A percentile compares a stretch with the other conserved stretches of the same genome.
These are phyloP conservation scores for Harringtonia aguacate DNA, from an alignment of 2,329 filamentous ascomycete species.

Conservation along the genomic window DNA sequence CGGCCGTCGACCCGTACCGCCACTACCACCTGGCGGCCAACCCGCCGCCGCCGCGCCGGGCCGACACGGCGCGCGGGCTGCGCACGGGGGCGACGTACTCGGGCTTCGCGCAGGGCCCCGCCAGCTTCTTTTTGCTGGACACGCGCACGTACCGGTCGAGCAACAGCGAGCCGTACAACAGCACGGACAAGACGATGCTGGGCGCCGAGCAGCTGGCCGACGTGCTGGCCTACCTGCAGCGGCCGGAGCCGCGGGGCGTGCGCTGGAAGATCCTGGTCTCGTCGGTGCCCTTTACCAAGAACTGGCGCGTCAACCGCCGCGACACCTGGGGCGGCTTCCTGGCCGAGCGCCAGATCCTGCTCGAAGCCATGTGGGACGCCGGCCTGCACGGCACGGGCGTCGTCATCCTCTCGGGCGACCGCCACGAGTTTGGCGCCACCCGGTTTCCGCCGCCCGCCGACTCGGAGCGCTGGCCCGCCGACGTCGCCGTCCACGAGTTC, in stretches of 20 bases:
- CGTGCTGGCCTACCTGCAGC: slow-evolving; percentile 64
- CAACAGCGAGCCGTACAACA: slow-evolving; percentile 47
- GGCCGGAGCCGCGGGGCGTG: slow-evolving; percentile 63
- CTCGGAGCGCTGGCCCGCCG: slow-evolving; percentile 48
- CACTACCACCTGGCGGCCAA: slow-evolving; percentile 81
- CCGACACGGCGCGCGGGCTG: slow-evolving; percentile 19
- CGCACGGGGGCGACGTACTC: slow-evolving; percentile 64
- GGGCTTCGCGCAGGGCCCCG: slow-evolving; percentile 79
- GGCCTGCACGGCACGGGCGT: slow-evolving; percentile 64
- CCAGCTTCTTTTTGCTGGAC: slow-evolving; percentile 90
- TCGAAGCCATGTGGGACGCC: slow-evolving; percentile 88
- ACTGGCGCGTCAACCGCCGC: slow-evolving; percentile 79
- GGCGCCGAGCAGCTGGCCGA: slow-evolving; percentile 69
- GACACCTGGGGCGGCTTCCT: slow-evolving; percentile 96
- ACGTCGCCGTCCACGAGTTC: slow-evolving; percentile 73
- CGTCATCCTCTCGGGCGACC: slow-evolving; percentile 76
- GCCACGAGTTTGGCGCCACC: slow-evolving; percentile 95
- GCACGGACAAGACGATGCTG: slow-evolving; percentile 73
- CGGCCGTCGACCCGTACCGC: slow-evolving; percentile 74
- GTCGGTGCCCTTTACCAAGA: slow-evolving; percentile 92
- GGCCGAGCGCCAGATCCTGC: slow-evolving; percentile 62
- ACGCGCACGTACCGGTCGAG: slow-evolving; percentile 77
- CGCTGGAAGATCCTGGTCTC: slow-evolving; percentile 91
- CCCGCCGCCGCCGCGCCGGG: slow-evolving; percentile 55
- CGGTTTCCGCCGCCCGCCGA: slow-evolving; percentile 52